A percentile compares a stretch with the other conserved stretches of the same genome.
Conservation (phyloP, 2,329 filamentous ascomycete genomes). For the Exserohilum turcica region DNA sequence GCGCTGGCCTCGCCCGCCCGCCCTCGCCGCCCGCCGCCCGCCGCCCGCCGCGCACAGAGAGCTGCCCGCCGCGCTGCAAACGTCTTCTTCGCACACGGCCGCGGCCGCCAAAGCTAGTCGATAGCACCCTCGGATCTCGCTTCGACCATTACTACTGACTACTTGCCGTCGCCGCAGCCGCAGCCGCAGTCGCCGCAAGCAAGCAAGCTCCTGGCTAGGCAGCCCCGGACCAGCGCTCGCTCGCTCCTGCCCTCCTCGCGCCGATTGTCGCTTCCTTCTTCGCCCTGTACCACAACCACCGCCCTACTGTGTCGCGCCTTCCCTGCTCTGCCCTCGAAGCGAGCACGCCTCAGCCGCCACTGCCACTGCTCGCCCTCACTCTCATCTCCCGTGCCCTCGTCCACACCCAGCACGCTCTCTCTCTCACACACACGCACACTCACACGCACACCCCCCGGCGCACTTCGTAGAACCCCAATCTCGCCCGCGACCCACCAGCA, state of each 20-base stretch:
- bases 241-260: constrained; percentile 7
- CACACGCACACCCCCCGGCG: constrained; percentile 19
- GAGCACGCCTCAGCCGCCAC: constrained; percentile 19
- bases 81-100: not conserved
- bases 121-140: not conserved
- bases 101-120: constrained; percentile 9
- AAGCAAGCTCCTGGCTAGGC: not conserved
- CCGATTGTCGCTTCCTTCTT: constrained; percentile 5
- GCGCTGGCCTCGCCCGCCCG: not conserved
- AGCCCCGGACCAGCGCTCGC: not conserved
- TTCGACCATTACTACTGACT: too few relatives aligned
- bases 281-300: constrained; percentile 17
- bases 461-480: constrained; percentile 11
- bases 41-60: not conserved
- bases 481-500: constrained; percentile 34
- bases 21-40: constrained; percentile 13
- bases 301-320: constrained; percentile 31
- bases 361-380: constrained; percentile 5
- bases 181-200: constrained; percentile 1
- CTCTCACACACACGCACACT: too few relatives aligned
- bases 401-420: too few relatives aligned
- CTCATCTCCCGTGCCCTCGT: not conserved
- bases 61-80: constrained; percentile 4
- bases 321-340: constrained; percentile 18
- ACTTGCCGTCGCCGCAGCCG: not conserved